phyloP scores from a whole-genome alignment of 805 yeast species.

The Sungouiella thailandica region DNA sequence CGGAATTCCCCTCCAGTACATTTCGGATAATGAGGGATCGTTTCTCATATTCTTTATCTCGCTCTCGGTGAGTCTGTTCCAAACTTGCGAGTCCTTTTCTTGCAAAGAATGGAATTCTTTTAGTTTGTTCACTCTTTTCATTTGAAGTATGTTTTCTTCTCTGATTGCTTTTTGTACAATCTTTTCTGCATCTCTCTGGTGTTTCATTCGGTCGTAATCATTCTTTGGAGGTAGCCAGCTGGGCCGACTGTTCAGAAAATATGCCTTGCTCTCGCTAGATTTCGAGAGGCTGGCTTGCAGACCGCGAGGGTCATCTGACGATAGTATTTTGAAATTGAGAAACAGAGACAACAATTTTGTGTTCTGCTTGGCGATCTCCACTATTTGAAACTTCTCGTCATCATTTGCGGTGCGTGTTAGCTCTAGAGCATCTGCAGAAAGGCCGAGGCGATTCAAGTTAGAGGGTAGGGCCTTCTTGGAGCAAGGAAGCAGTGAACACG shows the following conservation, averaged over 20 bases:
- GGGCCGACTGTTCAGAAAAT: conserved; percentile 53
- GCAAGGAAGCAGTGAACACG: too few species aligned
- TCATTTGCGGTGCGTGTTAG: not conserved
- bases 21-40: conserved; percentile 3
- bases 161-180: conserved; percentile 38
- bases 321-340: not conserved
- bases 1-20: conserved; percentile 24
- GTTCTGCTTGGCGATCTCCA: not conserved
- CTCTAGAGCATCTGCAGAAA: conserved; percentile 2
- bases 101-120: conserved; percentile 23
- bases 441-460: too few species aligned
- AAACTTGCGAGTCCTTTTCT: not conserved
- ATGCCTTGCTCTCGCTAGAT: too few species aligned
- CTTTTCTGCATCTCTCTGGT: conserved; percentile 47
- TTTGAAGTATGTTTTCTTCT: conserved; percentile 31
- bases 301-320: too few species aligned
- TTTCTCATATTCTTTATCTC: conserved; percentile 27
- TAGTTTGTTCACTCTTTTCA: conserved; percentile 24
- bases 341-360: not conserved
- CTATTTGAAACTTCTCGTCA: not conserved
- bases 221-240: conserved; percentile 63
- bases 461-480: too few species aligned
- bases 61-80: not conserved
- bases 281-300: too few species aligned
- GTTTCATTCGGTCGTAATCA: conserved; percentile 46